Conservation (phyloP, 345 rosid genomes). For the Cardamine chenopodiifolia region DNA sequence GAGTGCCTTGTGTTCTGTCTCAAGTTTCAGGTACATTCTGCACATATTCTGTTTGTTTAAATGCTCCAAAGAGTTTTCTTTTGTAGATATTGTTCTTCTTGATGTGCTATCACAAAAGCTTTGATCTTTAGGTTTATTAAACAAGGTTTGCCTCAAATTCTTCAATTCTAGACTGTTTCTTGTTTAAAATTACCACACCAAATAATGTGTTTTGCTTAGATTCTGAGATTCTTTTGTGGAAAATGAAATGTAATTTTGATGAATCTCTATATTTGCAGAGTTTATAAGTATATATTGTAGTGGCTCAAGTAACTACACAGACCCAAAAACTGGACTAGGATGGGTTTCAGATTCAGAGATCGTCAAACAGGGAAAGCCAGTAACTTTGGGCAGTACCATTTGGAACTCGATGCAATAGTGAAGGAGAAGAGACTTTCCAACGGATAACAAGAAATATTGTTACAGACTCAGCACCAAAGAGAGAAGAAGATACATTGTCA, state of each 20-base stretch:
- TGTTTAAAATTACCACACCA: neutral
- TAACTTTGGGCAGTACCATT: conserved; percentile 44
- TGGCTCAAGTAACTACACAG: conserved; percentile 65
- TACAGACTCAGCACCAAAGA: conserved; percentile 66
- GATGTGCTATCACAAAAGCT: conserved; percentile 2
- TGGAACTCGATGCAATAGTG: conserved; percentile 55
- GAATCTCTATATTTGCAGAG: conserved; percentile 48
- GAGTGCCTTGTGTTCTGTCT: conserved; percentile 46
- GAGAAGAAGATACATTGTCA: conserved; percentile 84
- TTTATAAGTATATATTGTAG: conserved; percentile 95
- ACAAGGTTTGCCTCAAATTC: neutral
- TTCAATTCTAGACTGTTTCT: too few relatives aligned
- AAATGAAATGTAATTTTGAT: conserved; percentile 12
- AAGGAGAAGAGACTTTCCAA: conserved; percentile 75
- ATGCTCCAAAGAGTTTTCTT: conserved; percentile 21
- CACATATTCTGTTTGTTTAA: conserved; percentile 25
- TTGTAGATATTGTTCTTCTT: neutral
- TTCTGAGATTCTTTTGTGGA: neutral
- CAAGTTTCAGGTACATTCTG: conserved; percentile 63
- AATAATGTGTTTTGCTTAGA: neutral
- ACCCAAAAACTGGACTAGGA: conserved; percentile 68
- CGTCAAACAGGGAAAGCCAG: conserved; percentile 58
- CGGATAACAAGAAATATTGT: conserved; percentile 79
- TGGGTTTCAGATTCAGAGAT: conserved; percentile 81
- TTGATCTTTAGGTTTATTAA: neutral